Evolutionary conservation across 805 yeast species (phyloP).

Genomic region (Debaryomyces castellii): DNA sequence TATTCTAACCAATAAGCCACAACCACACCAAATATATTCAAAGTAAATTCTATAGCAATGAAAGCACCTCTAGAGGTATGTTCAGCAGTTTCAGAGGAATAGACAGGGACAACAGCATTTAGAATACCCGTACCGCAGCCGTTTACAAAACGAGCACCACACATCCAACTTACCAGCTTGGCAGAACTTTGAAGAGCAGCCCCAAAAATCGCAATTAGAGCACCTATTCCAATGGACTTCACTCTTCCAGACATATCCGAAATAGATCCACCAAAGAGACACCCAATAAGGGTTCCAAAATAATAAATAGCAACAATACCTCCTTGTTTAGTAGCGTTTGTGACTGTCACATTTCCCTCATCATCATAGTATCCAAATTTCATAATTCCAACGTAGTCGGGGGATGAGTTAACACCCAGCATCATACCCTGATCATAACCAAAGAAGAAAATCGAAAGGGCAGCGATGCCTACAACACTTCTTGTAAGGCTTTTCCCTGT

Average conservation of each 20-base stretch:
- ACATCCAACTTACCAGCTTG: constrained; percentile 8
- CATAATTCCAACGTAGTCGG: constrained; percentile 32
- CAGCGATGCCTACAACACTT: constrained; percentile 6
- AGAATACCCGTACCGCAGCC: constrained; percentile 72
- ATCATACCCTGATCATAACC: constrained; percentile 83
- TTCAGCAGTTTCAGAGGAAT: constrained; percentile 75
- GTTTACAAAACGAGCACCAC: constrained; percentile 49
- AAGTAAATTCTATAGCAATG: constrained; percentile 69
- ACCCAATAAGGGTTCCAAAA: constrained; percentile 57
- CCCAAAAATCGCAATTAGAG: constrained; percentile 59
- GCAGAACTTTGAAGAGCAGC: constrained; percentile 43
- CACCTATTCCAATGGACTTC: constrained; percentile 57
- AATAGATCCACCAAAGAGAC: constrained; percentile 46
- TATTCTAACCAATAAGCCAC: constrained; percentile 79
- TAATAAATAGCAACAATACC: constrained; percentile 59
- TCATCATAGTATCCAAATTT: constrained; percentile 15
- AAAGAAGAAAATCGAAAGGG: constrained; percentile 48
- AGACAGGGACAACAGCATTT: constrained; percentile 73
- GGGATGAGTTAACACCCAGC: constrained; percentile 52
- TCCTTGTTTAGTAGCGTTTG: constrained; percentile 51
- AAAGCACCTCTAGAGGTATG: constrained; percentile 66
- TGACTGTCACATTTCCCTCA: constrained; percentile 16
- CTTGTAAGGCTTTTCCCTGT: constrained; percentile 3
- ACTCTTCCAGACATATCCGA: constrained; percentile 76
- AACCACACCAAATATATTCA: constrained; percentile 67